phyloP scores from a whole-genome alignment of 768 basidiomycete genomes.

The Pulveroboletus sp. region DNA sequence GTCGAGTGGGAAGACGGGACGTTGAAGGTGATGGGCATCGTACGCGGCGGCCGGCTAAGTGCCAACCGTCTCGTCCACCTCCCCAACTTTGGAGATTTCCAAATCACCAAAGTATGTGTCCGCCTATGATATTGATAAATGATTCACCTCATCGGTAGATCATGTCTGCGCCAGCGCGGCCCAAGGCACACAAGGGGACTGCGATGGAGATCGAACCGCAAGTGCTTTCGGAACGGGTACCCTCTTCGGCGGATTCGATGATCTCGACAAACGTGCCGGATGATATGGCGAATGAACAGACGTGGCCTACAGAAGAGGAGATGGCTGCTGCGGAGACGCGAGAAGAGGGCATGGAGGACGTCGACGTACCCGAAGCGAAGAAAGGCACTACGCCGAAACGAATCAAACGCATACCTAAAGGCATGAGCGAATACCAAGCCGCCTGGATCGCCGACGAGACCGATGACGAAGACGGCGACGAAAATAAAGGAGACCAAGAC shows the following conservation, averaged over 20 bases:
- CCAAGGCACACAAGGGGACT: constrained; percentile 33
- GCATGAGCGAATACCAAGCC: constrained; percentile 96
- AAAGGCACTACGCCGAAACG: constrained; percentile 74
- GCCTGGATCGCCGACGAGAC: constrained; percentile 92
- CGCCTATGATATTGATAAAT: neutral
- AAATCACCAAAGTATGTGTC: constrained; percentile 65
- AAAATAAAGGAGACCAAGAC: constrained; percentile 40
- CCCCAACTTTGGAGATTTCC: constrained; percentile 86
- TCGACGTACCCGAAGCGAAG: constrained; percentile 57
- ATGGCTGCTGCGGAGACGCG: constrained; percentile 48
- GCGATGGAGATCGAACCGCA: constrained; percentile 70
- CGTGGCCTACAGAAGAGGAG: constrained; percentile 98
- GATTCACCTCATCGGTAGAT: constrained; percentile 47
- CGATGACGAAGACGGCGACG: constrained; percentile 57
- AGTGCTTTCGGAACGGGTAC: constrained; percentile 58
- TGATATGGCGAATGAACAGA: constrained; percentile 91
- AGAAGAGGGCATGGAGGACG: constrained; percentile 17
- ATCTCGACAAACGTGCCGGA: constrained; percentile 87
- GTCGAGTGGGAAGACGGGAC: constrained; percentile 60
- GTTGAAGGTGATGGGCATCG: constrained; percentile 77
- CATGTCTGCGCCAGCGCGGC: constrained; percentile 50
- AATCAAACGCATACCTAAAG: constrained; percentile 87
- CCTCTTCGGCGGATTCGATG: constrained; percentile 75
- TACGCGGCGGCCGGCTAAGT: constrained; percentile 74
- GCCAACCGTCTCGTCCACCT: constrained; percentile 86